Evolutionary conservation across 352 stramenopile species (phyloP).

Genomic region (Phytopythium cucurbitacearum): DNA sequence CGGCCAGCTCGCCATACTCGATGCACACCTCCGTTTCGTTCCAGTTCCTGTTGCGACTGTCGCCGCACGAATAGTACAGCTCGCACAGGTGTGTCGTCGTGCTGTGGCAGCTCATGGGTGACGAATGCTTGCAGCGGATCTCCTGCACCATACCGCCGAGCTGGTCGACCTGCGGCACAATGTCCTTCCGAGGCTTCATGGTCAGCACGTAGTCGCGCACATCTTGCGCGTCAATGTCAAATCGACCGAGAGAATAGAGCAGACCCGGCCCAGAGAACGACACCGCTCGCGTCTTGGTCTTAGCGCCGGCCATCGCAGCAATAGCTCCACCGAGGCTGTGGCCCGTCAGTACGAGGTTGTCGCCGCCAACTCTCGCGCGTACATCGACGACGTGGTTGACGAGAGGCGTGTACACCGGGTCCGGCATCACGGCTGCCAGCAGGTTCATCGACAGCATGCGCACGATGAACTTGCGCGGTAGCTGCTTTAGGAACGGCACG

Average conservation of each 20-base stretch:
- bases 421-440: slow-evolving; percentile 58
- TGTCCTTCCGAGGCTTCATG: slow-evolving; percentile 76
- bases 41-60: slow-evolving; percentile 60
- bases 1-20: slow-evolving; percentile 32
- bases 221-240: slow-evolving; percentile 50
- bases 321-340: slow-evolving; percentile 77
- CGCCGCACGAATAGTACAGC: slow-evolving; percentile 68
- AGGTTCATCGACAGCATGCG: slow-evolving; percentile 71
- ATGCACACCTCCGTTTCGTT: slow-evolving; percentile 50
- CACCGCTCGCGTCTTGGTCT: slow-evolving; percentile 64
- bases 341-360: slow-evolving; percentile 66
- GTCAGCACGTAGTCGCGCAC: slow-evolving; percentile 78
- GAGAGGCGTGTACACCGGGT: slow-evolving; percentile 52
- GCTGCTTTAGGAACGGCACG: slow-evolving; percentile 80
- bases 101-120: slow-evolving; percentile 66
- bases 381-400: slow-evolving; percentile 48
- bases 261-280: slow-evolving; percentile 74
- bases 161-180: slow-evolving; percentile 72
- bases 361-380: slow-evolving; percentile 33
- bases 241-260: slow-evolving; percentile 69
- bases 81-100: slow-evolving; percentile 74
- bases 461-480: slow-evolving; percentile 65
- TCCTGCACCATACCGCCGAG: slow-evolving; percentile 76
- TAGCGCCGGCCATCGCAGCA: slow-evolving; percentile 70
- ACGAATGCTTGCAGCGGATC: slow-evolving; percentile 66